Evolutionary conservation across 2,329 filamentous ascomycete genomes (phyloP), one percentile per base, ranked within the genome.

Genomic region (Anthostomella pinea): DNA sequence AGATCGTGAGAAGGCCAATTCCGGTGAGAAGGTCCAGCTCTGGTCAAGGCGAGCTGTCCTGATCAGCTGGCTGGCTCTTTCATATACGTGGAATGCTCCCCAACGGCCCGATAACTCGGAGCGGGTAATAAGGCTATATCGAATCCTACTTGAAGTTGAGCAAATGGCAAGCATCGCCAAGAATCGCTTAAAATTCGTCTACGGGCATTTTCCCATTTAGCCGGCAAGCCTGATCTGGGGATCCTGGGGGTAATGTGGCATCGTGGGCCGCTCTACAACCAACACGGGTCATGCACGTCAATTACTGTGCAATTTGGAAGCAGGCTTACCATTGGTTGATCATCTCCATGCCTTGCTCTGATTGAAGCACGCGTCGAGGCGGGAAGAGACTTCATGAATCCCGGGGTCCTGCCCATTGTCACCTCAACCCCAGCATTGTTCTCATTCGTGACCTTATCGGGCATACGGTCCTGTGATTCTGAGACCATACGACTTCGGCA

Each of bases 41-140:
- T 33, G 8, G 21, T 25, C 34, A 31, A 26, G 34, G 17, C 23
- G 15, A 18, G 31, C 20, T 29, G 18, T 16, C 8, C 35, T 25
- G 27, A 33, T n/a, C 26, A 35, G 41, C 33, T 37, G 41, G 39
- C 40, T 24, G 27, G 39, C 34, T 28, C 13, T 18, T 39, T 45
- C 38, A 50, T 53, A 53, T 52, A 53, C 40, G 35, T 38, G 25
- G 15, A 10, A 16, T 15, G 27, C 21, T 33, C 22, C 23, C 24
- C 19, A 41, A 43, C 47, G 52, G 45, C 28, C 47, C 51, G 51
- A 49, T 45, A 48, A 43, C 39, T 38, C 41, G 44, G 41, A 46
- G 41, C 52, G 51, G 49, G 41, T 55, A 55, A 53, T 52, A 48
- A 53, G 42, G 40, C 28, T 46, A 50, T 49, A 51, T 44, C 35